Conservation (phyloP, 805 yeast genomes). For the Hyphopichia homilentoma region DNA sequence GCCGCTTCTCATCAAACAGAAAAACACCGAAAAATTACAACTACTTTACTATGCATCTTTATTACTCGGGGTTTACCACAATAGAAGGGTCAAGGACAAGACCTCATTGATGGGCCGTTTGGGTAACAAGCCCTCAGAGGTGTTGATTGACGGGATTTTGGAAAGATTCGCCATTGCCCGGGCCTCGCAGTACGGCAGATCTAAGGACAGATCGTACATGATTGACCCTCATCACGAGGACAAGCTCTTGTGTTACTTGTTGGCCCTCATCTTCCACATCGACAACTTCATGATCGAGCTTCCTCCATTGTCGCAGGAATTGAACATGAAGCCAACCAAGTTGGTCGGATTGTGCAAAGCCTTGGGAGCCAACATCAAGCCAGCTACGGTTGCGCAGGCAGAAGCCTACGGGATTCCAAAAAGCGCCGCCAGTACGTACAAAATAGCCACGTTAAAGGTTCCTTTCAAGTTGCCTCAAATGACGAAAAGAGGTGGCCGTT, state of each 20-base stretch:
- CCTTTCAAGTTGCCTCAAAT: constrained; percentile 89
- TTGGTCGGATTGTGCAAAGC: constrained; percentile 68
- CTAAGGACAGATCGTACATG: constrained; percentile 71
- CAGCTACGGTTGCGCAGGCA: constrained; percentile 69
- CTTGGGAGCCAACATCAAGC: constrained; percentile 76
- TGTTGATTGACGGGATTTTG: constrained; percentile 66
- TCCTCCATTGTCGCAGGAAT: constrained; percentile 79
- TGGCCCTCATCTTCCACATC: constrained; percentile 70
- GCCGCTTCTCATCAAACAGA: constrained; percentile 30
- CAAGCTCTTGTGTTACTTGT: constrained; percentile 73
- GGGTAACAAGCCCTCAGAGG: constrained; percentile 64
- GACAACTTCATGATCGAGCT: constrained; percentile 73
- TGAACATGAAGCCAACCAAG: constrained; percentile 74
- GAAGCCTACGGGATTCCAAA: constrained; percentile 68
- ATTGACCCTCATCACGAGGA: constrained; percentile 89
- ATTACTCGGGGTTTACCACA: constrained; percentile 72
- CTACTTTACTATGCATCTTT: constrained; percentile 77
- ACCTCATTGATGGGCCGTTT: constrained; percentile 59
- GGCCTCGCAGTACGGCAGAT: constrained; percentile 63
- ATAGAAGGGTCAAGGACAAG: constrained; percentile 60
- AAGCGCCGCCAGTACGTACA: constrained; percentile 57
- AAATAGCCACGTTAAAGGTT: constrained; percentile 78
- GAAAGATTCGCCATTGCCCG: constrained; percentile 66
- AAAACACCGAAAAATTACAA: constrained; percentile 57
- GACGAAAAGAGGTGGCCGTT: constrained; percentile 64